These are phyloP conservation scores for Priceomyces melissophilus DNA, from an alignment of 805 yeast species.

Conservation along the genomic window DNA sequence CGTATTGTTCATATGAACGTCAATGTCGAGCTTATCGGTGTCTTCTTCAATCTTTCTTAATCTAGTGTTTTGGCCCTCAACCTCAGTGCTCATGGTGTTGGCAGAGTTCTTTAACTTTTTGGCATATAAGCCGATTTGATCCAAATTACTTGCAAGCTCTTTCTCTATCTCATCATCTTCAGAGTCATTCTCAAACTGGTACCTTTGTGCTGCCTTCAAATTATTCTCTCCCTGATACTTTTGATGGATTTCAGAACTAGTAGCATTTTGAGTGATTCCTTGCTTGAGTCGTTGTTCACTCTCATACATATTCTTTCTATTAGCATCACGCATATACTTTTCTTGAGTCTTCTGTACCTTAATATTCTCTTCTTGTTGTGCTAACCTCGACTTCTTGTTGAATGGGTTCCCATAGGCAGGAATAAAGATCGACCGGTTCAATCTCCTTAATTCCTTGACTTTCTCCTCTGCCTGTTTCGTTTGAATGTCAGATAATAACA, in stretches of 20 bases:
- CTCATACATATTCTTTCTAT: conserved; percentile 54
- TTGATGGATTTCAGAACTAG: conserved; percentile 32
- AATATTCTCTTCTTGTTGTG: conserved; percentile 68
- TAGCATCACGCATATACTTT: conserved; percentile 58
- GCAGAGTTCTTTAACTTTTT: conserved; percentile 73
- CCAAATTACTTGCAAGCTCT: conserved; percentile 80
- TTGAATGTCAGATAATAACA: conserved; percentile 77
- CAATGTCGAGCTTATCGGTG: conserved; percentile 80
- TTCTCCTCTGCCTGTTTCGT: conserved; percentile 78
- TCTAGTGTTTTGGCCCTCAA: conserved; percentile 72
- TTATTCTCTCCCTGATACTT: conserved; percentile 52
- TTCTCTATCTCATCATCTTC: conserved; percentile 93
- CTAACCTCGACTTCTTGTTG: conserved; percentile 71
- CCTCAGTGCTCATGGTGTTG: conserved; percentile 66
- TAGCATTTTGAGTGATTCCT: conserved; percentile 49
- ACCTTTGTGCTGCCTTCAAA: conserved; percentile 59
- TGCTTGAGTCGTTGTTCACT: conserved; percentile 67
- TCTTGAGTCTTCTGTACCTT: conserved; percentile 60
- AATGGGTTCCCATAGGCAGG: conserved; percentile 81
- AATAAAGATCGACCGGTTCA: conserved; percentile 77
- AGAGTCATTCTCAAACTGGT: conserved; percentile 82
- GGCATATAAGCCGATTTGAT: conserved; percentile 68
- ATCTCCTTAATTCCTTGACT: conserved; percentile 71
- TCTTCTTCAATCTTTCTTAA: conserved; percentile 75
- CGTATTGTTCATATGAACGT: conserved; percentile 72